These are phyloP conservation scores for Globisporangium echinulatum DNA, from an alignment of 352 stramenopile genomes.

Conservation along the genomic window DNA sequence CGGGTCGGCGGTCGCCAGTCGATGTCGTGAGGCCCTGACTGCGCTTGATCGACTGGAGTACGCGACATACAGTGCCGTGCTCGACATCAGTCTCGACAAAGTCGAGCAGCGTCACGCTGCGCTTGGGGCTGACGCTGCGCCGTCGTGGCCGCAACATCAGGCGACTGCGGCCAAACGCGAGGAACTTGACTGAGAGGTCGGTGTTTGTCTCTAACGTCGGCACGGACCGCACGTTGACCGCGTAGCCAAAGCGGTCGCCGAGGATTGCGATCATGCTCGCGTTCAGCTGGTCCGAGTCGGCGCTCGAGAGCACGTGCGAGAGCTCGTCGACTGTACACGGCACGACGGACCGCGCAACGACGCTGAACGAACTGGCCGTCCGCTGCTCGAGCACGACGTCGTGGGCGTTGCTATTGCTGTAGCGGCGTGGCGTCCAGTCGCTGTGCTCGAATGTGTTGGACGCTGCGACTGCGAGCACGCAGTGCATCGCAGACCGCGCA, in stretches of 20 bases:
- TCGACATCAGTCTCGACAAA: constrained; percentile 14
- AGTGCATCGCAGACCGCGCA: constrained; percentile 8
- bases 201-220: neutral
- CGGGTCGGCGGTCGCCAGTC: constrained; percentile 1
- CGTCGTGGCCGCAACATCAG: constrained; percentile 1
- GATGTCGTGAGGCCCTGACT: constrained; percentile 3
- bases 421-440: constrained; percentile 8
- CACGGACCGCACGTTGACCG: constrained; percentile 19
- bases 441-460: constrained; percentile 1
- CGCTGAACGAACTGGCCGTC: constrained; percentile 9
- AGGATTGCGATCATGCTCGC: constrained; percentile 21
- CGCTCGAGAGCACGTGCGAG: constrained; percentile 14
- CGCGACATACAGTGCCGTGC: constrained; percentile 9
- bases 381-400: constrained; percentile 9
- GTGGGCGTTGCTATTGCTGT: neutral
- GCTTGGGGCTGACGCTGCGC: constrained; percentile 1
- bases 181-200: constrained; percentile 22
- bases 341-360: constrained; percentile 15
- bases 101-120: constrained; percentile 16
- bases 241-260: constrained; percentile 19
- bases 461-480: constrained; percentile 9
- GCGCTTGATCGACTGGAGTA: constrained; percentile 12
- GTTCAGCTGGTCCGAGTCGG: constrained; percentile 23
- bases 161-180: constrained; percentile 15
- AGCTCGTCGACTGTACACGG: constrained; percentile 22